Evolutionary conservation across 2,329 filamentous ascomycete species (phyloP).

Genomic region (Aspergillus sp.): DNA sequence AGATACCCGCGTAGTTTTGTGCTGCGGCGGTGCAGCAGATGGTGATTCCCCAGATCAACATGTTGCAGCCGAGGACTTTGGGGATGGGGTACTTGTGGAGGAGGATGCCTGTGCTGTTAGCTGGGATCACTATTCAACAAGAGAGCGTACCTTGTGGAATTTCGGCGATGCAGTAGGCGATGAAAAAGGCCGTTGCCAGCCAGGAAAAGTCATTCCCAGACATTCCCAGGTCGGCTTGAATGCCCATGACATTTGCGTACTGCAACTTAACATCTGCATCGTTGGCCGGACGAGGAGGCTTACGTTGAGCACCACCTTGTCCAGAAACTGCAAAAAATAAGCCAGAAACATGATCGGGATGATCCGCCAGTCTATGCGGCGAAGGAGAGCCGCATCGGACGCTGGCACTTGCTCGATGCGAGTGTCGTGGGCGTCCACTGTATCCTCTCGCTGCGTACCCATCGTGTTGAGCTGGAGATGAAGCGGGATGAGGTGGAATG

Average conservation of each 20-base stretch:
- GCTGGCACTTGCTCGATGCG: too few species aligned
- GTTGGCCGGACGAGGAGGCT: neutral
- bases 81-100: constrained; percentile 65
- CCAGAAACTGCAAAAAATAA: constrained; percentile 66
- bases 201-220: constrained; percentile 66
- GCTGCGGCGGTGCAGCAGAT: constrained; percentile 50
- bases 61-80: constrained; percentile 65
- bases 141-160: constrained; percentile 59
- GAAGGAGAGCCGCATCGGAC: constrained; percentile 50
- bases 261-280: constrained; percentile 29
- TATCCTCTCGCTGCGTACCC: neutral
- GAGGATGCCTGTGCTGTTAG: constrained; percentile 52
- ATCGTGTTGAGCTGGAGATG: neutral
- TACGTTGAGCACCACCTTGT: constrained; percentile 68
- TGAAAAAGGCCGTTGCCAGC: constrained; percentile 65
- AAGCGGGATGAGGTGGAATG: neutral
- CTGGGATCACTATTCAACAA: too few species aligned
- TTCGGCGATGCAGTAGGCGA: constrained; percentile 64
- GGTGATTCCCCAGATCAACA: constrained; percentile 61
- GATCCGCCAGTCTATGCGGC: constrained; percentile 63
- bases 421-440: neutral
- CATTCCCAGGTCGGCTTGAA: constrained; percentile 60
- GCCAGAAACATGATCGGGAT: constrained; percentile 65
- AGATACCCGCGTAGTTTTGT: constrained; percentile 57
- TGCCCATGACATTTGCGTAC: constrained; percentile 70